These are phyloP conservation scores for Fraxinus dipetala DNA, from an alignment of 305 asterid genomes.

Conservation along the genomic window DNA sequence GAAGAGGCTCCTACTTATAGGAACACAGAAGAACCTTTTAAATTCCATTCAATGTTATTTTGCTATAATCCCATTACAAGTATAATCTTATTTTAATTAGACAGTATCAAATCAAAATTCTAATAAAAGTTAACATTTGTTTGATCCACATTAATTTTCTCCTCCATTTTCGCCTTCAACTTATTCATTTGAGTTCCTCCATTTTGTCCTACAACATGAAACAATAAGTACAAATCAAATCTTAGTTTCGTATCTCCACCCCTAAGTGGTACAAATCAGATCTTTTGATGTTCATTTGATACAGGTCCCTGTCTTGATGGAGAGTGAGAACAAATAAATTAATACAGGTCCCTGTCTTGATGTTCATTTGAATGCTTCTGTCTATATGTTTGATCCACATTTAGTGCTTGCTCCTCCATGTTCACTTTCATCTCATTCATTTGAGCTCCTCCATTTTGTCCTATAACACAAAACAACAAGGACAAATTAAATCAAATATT, in stretches of 20 bases:
- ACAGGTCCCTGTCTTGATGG: neutral
- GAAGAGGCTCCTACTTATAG: neutral
- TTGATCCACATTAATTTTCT: neutral
- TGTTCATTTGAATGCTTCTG: neutral
- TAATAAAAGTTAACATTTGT: neutral
- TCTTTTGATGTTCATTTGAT: neutral
- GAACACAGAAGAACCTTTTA: neutral
- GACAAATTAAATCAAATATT: neutral
- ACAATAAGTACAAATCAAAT: neutral
- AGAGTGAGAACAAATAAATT: neutral
- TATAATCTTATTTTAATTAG: neutral
- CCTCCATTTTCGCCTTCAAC: neutral
- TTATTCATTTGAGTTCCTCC: conserved; percentile 24
- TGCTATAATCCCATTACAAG: neutral
- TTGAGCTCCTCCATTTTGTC: conserved; percentile 25
- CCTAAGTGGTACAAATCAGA: neutral
- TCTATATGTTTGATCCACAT: neutral
- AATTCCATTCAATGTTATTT: neutral
- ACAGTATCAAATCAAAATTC: neutral
- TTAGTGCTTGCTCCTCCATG: neutral
- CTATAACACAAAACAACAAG: conserved; percentile 5
- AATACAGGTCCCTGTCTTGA: neutral
- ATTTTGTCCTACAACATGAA: conserved; percentile 20
- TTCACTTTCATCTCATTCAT: conserved; percentile 18
- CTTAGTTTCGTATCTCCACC: neutral